Conservation (phyloP, 1,284 basidiomycete genomes). For the Irpex sp. region DNA sequence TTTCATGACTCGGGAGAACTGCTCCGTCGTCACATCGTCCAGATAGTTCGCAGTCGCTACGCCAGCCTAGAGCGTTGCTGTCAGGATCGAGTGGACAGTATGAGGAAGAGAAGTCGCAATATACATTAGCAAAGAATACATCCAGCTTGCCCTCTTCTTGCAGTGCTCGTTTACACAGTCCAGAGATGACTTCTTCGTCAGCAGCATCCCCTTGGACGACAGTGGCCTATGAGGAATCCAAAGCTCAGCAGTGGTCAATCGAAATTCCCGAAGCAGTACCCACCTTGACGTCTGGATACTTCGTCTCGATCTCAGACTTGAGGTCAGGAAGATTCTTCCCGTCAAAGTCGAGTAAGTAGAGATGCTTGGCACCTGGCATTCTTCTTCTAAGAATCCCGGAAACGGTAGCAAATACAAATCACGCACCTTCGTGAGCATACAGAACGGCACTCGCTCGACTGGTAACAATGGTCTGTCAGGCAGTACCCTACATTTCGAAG, state of each 20-base stretch:
- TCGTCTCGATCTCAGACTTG: constrained; percentile 60
- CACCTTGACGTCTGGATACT: constrained; percentile 81
- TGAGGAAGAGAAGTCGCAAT: constrained; percentile 20
- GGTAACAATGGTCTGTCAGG: neutral
- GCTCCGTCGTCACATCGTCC: constrained; percentile 56
- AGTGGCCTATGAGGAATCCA: constrained; percentile 48
- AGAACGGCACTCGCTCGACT: constrained; percentile 74
- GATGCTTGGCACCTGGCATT: constrained; percentile 72
- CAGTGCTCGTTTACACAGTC: constrained; percentile 69
- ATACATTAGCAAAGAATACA: constrained; percentile 92
- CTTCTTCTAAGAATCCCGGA: too few relatives aligned
- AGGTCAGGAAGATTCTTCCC: constrained; percentile 70
- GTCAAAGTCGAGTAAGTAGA: constrained; percentile 84
- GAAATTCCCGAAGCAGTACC: constrained; percentile 6
- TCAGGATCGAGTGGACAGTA: neutral
- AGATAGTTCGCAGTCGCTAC: constrained; percentile 47
- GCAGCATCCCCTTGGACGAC: constrained; percentile 79
- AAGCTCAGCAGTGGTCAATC: neutral
- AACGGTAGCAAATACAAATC: neutral
- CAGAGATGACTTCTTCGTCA: constrained; percentile 68
- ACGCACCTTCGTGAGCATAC: constrained; percentile 78
- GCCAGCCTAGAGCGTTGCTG: constrained; percentile 51
- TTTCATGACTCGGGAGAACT: constrained; percentile 75
- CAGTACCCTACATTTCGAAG: constrained; percentile 1
- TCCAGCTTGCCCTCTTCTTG: constrained; percentile 84